Base-by-base conservation (phyloP, 306 rosid genomes). In the Carpinus viminea region DNA sequence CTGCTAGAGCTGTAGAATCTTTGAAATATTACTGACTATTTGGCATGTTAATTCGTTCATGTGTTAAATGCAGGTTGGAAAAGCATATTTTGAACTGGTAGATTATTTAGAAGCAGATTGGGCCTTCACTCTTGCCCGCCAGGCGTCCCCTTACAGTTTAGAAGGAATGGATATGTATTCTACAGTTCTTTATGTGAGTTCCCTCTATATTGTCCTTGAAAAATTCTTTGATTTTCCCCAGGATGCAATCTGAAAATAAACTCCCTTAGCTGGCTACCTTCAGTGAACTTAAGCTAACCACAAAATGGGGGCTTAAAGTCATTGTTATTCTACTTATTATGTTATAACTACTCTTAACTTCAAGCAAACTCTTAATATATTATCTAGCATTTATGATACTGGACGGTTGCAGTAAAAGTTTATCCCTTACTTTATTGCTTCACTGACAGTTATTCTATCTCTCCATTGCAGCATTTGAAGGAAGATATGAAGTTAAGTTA, bases 111-210 rank as follows among this genome's bases (percentile, higher is more conserved):
- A 96, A 89, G 99, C 99, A 72, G 98, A 89, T 72, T 88, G 84
- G 69, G 96, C 90, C 76, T 93, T 96, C 84, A 81, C 93, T 87
- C 97, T 89, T 87, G 93, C 98, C 72, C 94, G 87, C 47, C 90
- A 83, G 73, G 89, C 83, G 64, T 87, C 88, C 20, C 98, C 99
- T 59, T 90, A 91, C 85, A 89, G 91, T 86, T 85, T 96, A 80
- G 98, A 96, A 85, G 99, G 98, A 82, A 96, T 93, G 99, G 98
- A 96, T 87, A 71, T 90, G 66, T 93, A 93, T 83, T 96, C 99
- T 41, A 96, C 99, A 69, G 99, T 96, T 75, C 97, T 96, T 83
- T 96, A 91, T 82, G 99, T 96, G 87, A 90, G 99, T 91, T 62
- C 70, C 56, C 51, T 59, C 68, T 53, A 43, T 79, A 73, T 76